phyloP scores from a whole-genome alignment of 202 grass and related monocot genomes.

The Panicum virgatum region DNA sequence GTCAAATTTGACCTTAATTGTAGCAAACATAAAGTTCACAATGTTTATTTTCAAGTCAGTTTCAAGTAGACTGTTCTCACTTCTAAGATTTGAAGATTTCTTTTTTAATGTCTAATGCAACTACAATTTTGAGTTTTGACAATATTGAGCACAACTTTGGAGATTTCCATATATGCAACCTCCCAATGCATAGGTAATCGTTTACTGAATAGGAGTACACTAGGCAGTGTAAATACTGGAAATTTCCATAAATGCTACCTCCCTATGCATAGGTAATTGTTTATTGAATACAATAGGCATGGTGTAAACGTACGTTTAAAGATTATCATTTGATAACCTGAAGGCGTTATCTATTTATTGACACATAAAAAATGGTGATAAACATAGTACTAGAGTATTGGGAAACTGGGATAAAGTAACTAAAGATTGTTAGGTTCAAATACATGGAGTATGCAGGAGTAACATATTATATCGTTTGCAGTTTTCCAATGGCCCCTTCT shows the following conservation, averaged over 20 bases:
- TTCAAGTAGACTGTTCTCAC: neutral
- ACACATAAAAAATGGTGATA: neutral
- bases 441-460: neutral
- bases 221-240: neutral
- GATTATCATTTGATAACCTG: neutral
- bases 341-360: neutral
- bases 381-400: neutral
- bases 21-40: conserved; percentile 11
- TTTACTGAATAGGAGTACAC: neutral
- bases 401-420: neutral
- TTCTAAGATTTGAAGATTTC: neutral
- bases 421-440: neutral
- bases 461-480: neutral
- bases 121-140: conserved; percentile 17
- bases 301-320: neutral
- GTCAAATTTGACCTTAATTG: neutral
- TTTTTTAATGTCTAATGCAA: conserved; percentile 9
- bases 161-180: neutral
- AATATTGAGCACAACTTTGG: neutral
- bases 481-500: neutral
- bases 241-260: neutral
- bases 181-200: neutral
- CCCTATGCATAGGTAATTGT: neutral
- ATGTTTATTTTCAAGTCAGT: conserved; percentile 20
- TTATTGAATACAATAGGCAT: neutral